Evolutionary conservation across 2,329 filamentous ascomycete genomes (phyloP), one percentile per base, ranked within the genome.

Genomic region (Xylaria sp.): DNA sequence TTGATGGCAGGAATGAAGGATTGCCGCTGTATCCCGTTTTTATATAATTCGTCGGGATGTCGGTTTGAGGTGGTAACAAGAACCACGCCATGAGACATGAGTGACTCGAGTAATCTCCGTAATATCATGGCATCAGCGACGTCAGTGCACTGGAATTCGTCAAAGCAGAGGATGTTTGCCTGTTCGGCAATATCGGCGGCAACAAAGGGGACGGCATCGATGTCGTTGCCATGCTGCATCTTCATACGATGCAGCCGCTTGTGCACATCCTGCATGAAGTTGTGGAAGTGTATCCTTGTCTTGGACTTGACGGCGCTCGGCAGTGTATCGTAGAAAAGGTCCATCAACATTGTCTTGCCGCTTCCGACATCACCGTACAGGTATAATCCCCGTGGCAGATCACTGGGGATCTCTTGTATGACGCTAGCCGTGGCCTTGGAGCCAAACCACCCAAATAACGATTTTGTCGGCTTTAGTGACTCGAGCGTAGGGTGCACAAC

Each of bases 341-440:
- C 95, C 96, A 99, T 99, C 78, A 99, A 85, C 96, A 99, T 99
- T 2, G 96, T 99, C 85, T 99, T 99, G 70, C 96, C 96, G 75
- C 93, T 97, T 48, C 96, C 96, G 1, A 99, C 96, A 79, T 99
- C 96, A 67, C 96, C 96, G 76, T 93, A 98, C 79, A 99, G 91
- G 80, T 99, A 99, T 36, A 99, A 82, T 0, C 96, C 96, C 72
- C 93, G 92, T 0, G 96, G 96, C 0, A 98, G 84, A 71, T 91
- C 85, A n/a, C 85, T 81, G 0, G 93, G 90, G 24, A 97, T 92
- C 5, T 82, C 80, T 60, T 81, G 80, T 17, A 85, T 81, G 73
- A 80, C 70, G 66, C 79, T 64, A 74, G 81, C 73, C 74, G 79
- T 71, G 74, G 79, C 67, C 74, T 80, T 80, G 12, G 82, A 79